Base-by-base conservation (phyloP, 73 alveolate species). In the Strombidium stylifer region DNA sequence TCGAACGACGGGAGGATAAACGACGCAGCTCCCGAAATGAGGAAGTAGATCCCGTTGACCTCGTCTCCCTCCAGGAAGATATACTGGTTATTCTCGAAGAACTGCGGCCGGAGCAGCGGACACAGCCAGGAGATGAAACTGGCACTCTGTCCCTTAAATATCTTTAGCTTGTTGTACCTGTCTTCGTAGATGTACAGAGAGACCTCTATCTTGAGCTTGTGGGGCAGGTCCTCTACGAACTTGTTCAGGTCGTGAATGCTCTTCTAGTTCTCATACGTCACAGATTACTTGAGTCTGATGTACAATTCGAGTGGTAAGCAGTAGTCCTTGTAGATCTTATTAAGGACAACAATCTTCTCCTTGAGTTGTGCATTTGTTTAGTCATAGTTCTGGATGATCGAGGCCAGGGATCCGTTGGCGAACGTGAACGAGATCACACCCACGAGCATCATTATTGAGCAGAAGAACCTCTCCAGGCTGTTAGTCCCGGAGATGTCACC, bases 141-240 rank as follows among this genome's bases (percentile, higher is more conserved):
- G 12, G 32, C 12, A 39, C 70, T 86, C 53, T 69, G 53, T 26
- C 53, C 53, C 37, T 68, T 44, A 59, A 84, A 84, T 28, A 84
- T 78, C 14, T 76, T 69, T 15, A 76, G 61, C 18, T 45, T 56
- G 5, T 73, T 64, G 20, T 65, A 70, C 11, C 45, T 47, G 11
- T 89, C 89, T 20, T 36, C 45, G 32, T 82, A 74, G 25, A 82
- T 75, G 32, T 73, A 24, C 65, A 66, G 35, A 34, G 82, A 70
- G 6, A 82, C 64, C 49, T 82, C 93, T 46, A 56, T 54, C 61
- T 59, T 65, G 5, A 82, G 46, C 16, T 48, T 23, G 28, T 62
- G 61, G 0, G 93, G 93, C 0, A 82, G 69, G 56, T 82, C 87
- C 45, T 45, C 61, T 39, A 82, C 46, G 20, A 82, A 28, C 36